Evolutionary conservation across 2,329 filamentous ascomycete species (phyloP).

Genomic region (Trichoderma breve): DNA sequence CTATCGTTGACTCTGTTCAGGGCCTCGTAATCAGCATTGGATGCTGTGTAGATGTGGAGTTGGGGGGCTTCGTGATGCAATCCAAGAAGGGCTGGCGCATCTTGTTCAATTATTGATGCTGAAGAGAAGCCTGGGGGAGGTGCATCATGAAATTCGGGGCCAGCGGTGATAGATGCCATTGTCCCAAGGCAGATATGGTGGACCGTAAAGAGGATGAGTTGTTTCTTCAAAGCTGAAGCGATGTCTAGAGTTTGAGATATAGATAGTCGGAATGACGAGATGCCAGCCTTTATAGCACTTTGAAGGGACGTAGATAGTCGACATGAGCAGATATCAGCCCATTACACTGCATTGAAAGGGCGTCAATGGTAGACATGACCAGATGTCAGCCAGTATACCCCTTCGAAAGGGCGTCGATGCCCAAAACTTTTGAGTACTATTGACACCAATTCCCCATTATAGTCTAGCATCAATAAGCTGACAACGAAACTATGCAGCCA

Average conservation of each 20-base stretch:
- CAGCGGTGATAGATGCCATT: neutral
- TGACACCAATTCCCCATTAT: neutral
- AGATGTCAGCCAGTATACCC: neutral
- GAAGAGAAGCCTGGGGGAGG: conserved; percentile 7
- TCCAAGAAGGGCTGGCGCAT: neutral
- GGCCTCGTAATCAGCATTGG: neutral
- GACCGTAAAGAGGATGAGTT: no score
- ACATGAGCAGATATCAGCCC: no score
- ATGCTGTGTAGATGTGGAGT: conserved; percentile 2
- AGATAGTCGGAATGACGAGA: neutral
- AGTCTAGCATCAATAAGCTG: neutral
- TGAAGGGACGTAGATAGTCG: neutral
- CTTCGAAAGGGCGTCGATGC: neutral
- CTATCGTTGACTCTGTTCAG: neutral
- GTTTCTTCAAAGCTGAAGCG: no score
- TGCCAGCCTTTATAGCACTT: neutral
- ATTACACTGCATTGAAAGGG: neutral
- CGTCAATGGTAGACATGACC: neutral
- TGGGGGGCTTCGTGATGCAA: neutral
- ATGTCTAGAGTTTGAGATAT: no score
- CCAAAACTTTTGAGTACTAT: neutral
- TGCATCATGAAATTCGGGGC: neutral
- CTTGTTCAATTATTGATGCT: neutral
- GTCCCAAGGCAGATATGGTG: neutral
- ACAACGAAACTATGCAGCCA: neutral